phyloP scores from a whole-genome alignment of 305 asterid species.

The Fraxinus ornus region DNA sequence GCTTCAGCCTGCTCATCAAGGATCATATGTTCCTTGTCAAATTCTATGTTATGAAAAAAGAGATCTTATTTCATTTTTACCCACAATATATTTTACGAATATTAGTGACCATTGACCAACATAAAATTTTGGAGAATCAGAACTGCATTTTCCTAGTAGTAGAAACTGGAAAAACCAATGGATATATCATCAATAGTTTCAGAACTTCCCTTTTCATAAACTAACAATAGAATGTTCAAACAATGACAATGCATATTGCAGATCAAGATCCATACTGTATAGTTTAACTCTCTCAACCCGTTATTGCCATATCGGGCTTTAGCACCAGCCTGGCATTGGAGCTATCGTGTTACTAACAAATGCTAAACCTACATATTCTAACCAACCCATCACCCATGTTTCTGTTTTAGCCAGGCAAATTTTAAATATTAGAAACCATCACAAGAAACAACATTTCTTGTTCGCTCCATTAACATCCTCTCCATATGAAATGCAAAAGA shows the following conservation, averaged over 20 bases:
- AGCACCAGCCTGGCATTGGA: slow-evolving; percentile 4
- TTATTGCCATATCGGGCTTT: slow-evolving; percentile 4
- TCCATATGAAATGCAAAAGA: neutral
- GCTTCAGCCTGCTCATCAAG: slow-evolving; percentile 35
- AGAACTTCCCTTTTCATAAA: neutral
- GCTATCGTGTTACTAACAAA: slow-evolving; percentile 14
- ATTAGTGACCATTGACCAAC: neutral
- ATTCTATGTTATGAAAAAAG: neutral
- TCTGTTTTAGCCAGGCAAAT: slow-evolving; percentile 12
- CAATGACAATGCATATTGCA: neutral
- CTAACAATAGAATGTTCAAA: neutral
- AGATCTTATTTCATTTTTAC: neutral
- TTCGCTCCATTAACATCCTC: neutral
- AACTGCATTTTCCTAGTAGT: neutral
- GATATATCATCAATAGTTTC: neutral
- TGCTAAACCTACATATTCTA: slow-evolving; percentile 19
- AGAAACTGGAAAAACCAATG: neutral
- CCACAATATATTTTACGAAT: neutral
- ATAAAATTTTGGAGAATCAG: neutral
- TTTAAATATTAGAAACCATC: neutral
- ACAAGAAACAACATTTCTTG: neutral
- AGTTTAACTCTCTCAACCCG: neutral
- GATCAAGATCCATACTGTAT: neutral
- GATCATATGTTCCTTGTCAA: neutral
- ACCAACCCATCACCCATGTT: neutral